A percentile compares a stretch with the other conserved stretches of the same genome.
Evolutionary conservation across 2,329 filamentous ascomycete genomes (phyloP).

Genomic region (Waltergamsia citrina): DNA sequence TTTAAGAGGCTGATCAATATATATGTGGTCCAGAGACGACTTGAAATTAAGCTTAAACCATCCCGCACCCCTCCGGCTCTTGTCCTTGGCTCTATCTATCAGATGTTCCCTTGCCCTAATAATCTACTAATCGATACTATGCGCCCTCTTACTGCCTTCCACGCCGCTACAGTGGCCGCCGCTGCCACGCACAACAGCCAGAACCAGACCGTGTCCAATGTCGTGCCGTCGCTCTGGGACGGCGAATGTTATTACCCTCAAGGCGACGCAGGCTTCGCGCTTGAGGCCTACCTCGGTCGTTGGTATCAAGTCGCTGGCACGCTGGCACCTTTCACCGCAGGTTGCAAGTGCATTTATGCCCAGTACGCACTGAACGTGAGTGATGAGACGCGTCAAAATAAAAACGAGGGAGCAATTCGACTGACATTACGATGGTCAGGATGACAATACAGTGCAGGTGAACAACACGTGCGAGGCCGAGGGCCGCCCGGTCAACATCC

Average conservation of each 20-base stretch:
- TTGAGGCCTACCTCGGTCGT: constrained; percentile 19
- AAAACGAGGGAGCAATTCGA: background rate
- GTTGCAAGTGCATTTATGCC: constrained; percentile 21
- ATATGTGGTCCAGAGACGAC: no score
- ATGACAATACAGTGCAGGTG: constrained; percentile 19
- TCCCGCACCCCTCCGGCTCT: no score
- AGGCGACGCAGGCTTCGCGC: constrained; percentile 15
- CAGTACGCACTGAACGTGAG: constrained; percentile 20
- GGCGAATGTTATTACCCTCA: constrained; percentile 20
- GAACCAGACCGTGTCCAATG: constrained; percentile 7
- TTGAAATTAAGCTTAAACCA: no score
- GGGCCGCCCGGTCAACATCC: constrained; percentile 15
- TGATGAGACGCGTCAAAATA: background rate
- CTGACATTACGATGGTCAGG: constrained; percentile 7
- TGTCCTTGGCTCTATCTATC: no score
- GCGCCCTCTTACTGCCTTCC: constrained; percentile 7
- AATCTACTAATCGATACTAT: no score
- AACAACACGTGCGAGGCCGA: constrained; percentile 20
- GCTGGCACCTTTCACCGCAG: constrained; percentile 16
- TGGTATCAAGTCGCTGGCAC: constrained; percentile 24
- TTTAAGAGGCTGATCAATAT: no score
- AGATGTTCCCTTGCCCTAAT: no score
- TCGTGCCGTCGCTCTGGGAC: constrained; percentile 18
- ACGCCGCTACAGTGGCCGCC: constrained; percentile 3
- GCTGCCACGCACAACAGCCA: constrained; percentile 7